Evolutionary conservation across 305 asterid genomes (phyloP).

Genomic region (Solanum chacoense): DNA sequence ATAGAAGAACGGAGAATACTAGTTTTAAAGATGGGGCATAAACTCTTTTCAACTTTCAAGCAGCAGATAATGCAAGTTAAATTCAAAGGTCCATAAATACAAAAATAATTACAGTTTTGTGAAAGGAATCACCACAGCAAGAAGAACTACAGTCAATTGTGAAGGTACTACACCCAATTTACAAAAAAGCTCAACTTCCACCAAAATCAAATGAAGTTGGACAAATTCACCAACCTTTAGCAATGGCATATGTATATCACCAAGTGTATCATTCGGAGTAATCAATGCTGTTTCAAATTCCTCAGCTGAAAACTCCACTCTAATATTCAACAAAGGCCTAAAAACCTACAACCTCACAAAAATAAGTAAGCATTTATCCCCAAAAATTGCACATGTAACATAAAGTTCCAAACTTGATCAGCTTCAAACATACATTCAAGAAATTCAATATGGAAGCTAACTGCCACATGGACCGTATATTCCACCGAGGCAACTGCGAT

Average conservation of each 20-base stretch:
- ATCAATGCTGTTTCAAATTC: constrained; percentile 96
- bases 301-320: constrained; percentile 85
- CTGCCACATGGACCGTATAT: constrained; percentile 91
- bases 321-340: constrained; percentile 79
- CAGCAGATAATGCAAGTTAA: neutral
- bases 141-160: neutral
- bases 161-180: neutral
- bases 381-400: neutral
- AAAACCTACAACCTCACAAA: constrained; percentile 53
- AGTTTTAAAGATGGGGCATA: neutral
- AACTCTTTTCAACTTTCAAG: neutral
- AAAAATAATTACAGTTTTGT: neutral
- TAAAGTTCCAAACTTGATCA: neutral
- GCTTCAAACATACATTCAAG: constrained; percentile 60
- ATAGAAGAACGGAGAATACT: neutral
- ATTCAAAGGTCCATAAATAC: neutral
- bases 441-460: constrained; percentile 89
- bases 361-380: neutral
- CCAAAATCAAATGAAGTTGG: neutral
- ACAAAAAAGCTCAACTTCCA: constrained; percentile 3
- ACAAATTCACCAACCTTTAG: constrained; percentile 55
- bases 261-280: constrained; percentile 69
- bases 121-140: neutral
- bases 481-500: constrained; percentile 85
- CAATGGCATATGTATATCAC: constrained; percentile 89